These are phyloP conservation scores for Mycena albidolilacea DNA, from an alignment of 768 basidiomycete species.

Conservation along the genomic window DNA sequence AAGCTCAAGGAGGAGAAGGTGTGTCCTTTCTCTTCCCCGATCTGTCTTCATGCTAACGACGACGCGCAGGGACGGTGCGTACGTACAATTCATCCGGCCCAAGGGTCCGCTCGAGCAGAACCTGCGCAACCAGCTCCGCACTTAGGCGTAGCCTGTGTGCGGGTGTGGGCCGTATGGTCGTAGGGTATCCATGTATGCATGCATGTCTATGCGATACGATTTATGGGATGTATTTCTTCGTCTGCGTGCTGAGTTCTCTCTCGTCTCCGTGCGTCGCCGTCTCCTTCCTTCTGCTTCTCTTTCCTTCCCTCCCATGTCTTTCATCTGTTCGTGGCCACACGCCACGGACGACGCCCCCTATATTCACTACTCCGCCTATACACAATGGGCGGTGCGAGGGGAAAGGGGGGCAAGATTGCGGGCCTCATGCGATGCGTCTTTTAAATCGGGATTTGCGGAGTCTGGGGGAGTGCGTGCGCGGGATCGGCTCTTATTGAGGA, in stretches of 20 bases:
- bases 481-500: too few relatives aligned
- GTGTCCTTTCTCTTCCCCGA: conserved; percentile 30
- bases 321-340: not conserved
- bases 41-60: not conserved
- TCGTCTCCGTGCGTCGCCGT: not conserved
- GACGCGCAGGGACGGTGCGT: conserved; percentile 86
- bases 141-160: conserved; percentile 53
- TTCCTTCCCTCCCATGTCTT: not conserved
- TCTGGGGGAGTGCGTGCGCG: not conserved
- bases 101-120: conserved; percentile 90
- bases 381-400: conserved; percentile 74
- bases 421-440: conserved; percentile 33
- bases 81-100: conserved; percentile 93
- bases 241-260: not conserved
- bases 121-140: conserved; percentile 86
- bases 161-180: not conserved
- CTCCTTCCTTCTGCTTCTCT: not conserved
- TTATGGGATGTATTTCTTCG: conserved; percentile 13
- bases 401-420: conserved; percentile 83
- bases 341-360: conserved; percentile 55
- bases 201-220: conserved; percentile 11
- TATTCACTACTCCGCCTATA: conserved; percentile 83
- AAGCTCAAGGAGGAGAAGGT: conserved; percentile 93
- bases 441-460: conserved; percentile 14
- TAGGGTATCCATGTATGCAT: not conserved